phyloP scores from a whole-genome alignment of 192 early-diverging fungal species.

The Mortierella hygrophila region DNA sequence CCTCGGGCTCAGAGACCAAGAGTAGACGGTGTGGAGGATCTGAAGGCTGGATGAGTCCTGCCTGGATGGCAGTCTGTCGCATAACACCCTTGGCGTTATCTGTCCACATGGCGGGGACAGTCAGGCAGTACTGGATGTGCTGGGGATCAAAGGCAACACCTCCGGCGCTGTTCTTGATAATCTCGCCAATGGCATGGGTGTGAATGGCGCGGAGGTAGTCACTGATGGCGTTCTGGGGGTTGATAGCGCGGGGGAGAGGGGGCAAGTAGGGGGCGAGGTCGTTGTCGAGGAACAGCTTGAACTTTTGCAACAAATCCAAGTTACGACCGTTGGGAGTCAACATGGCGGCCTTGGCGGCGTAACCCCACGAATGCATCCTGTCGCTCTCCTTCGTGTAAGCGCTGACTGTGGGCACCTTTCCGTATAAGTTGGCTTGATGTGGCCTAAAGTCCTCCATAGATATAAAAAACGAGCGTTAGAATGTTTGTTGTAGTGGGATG shows the following conservation, averaged over 20 bases:
- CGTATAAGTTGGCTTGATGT: slow-evolving; percentile 56
- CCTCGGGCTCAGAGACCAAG: slow-evolving; percentile 66
- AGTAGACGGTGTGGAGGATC: slow-evolving; percentile 62
- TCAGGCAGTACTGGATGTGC: slow-evolving; percentile 62
- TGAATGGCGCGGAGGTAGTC: slow-evolving; percentile 63
- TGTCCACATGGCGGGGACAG: slow-evolving; percentile 69
- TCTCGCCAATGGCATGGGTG: slow-evolving; percentile 56
- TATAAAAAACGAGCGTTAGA: not conserved
- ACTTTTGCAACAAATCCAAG: slow-evolving; percentile 60
- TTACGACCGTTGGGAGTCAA: slow-evolving; percentile 51
- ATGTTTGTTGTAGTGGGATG: not conserved
- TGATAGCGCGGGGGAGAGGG: slow-evolving; percentile 56
- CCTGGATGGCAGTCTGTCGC: slow-evolving; percentile 65
- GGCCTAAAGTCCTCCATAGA: slow-evolving; percentile 1
- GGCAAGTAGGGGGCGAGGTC: slow-evolving; percentile 60
- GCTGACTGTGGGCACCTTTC: slow-evolving; percentile 63
- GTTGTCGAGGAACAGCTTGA: slow-evolving; percentile 63
- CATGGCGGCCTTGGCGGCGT: slow-evolving; percentile 60
- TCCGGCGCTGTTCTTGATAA: slow-evolving; percentile 59
- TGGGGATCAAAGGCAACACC: slow-evolving; percentile 49
- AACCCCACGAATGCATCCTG: slow-evolving; percentile 60
- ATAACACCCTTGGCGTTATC: slow-evolving; percentile 67
- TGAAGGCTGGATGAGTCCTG: slow-evolving; percentile 58
- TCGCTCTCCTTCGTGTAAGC: slow-evolving; percentile 60
- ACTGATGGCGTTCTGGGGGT: slow-evolving; percentile 62